Evolutionary conservation across 176 grass and related monocot species (phyloP).

Genomic region (Tuctoria greenei): DNA sequence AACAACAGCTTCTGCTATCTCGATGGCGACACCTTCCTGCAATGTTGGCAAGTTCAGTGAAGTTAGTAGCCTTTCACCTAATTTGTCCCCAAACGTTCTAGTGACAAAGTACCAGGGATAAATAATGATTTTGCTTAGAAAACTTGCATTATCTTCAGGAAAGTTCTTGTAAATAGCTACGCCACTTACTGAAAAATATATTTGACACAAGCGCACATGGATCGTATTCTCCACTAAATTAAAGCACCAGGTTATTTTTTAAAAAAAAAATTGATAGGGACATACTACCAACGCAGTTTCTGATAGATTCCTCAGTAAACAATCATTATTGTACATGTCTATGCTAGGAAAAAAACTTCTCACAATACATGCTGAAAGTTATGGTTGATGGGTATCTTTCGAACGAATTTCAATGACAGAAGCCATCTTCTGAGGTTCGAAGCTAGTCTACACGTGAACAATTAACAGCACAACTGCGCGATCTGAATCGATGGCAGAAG

Average conservation of each 20-base stretch:
- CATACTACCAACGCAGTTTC: slow-evolving; percentile 20
- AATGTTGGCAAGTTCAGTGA: slow-evolving; percentile 11
- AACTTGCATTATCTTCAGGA: slow-evolving; percentile 13
- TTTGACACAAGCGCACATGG: slow-evolving; percentile 12
- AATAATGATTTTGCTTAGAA: not conserved
- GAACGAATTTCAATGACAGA: not conserved
- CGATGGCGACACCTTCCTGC: slow-evolving; percentile 91
- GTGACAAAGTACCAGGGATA: not conserved
- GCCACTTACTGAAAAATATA: not conserved
- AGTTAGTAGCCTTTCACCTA: not conserved
- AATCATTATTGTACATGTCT: not conserved
- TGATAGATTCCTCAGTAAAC: not conserved
- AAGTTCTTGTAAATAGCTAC: slow-evolving; percentile 19
- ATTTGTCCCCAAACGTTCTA: not conserved
- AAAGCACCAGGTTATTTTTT: not conserved
- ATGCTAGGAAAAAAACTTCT: not conserved
- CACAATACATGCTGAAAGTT: not conserved
- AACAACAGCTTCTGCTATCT: slow-evolving; percentile 84
- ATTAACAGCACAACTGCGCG: not conserved
- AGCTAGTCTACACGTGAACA: not conserved
- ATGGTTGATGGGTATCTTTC: not conserved
- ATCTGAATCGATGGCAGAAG: not conserved
- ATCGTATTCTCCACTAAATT: slow-evolving; percentile 29
- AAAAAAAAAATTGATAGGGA: not conserved
- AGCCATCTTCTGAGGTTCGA: slow-evolving; percentile 1